Conservation (phyloP, 495 filamentous ascomycete species). For the Sphaerosporella brunnea region DNA sequence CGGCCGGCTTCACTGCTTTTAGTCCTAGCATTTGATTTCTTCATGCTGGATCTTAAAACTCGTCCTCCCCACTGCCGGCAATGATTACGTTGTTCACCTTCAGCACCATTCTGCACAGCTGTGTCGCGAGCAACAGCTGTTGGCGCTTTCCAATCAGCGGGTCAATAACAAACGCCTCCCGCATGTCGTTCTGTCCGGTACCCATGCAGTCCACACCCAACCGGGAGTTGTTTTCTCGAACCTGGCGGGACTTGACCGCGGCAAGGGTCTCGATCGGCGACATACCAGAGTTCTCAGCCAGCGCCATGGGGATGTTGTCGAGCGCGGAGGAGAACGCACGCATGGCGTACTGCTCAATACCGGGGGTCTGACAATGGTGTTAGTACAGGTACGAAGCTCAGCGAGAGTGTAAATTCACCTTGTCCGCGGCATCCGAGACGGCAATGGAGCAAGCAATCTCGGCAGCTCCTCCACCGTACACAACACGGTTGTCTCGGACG, state of each 20-base stretch:
- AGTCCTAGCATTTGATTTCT: neutral
- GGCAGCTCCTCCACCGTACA: slow-evolving; percentile 95
- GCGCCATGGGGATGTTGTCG: slow-evolving; percentile 85
- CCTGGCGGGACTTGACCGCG: slow-evolving; percentile 85
- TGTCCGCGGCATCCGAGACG: slow-evolving; percentile 84
- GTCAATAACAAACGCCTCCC: slow-evolving; percentile 91
- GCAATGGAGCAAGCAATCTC: slow-evolving; percentile 96
- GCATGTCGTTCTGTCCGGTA: slow-evolving; percentile 88
- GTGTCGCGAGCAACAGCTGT: slow-evolving; percentile 86
- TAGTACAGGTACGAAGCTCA: neutral
- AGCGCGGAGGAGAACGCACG: slow-evolving; percentile 91
- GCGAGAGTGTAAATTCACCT: slow-evolving; percentile 32
- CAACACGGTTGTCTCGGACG: slow-evolving; percentile 86
- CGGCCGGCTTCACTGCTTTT: slow-evolving; percentile 2
- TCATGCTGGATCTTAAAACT: slow-evolving; percentile 44
- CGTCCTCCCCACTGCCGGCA: slow-evolving; percentile 74
- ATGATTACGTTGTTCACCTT: slow-evolving; percentile 98
- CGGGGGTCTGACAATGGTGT: slow-evolving; percentile 44
- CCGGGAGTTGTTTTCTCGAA: slow-evolving; percentile 67
- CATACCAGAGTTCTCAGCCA: slow-evolving; percentile 91
- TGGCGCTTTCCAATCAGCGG: slow-evolving; percentile 94
- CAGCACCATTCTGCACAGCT: slow-evolving; percentile 96
- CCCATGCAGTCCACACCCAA: slow-evolving; percentile 97
- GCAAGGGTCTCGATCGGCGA: slow-evolving; percentile 92
- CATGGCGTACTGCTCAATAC: slow-evolving; percentile 97